These are phyloP conservation scores for Boehmeria nivea DNA, from an alignment of 306 rosid genomes.

Conservation along the genomic window DNA sequence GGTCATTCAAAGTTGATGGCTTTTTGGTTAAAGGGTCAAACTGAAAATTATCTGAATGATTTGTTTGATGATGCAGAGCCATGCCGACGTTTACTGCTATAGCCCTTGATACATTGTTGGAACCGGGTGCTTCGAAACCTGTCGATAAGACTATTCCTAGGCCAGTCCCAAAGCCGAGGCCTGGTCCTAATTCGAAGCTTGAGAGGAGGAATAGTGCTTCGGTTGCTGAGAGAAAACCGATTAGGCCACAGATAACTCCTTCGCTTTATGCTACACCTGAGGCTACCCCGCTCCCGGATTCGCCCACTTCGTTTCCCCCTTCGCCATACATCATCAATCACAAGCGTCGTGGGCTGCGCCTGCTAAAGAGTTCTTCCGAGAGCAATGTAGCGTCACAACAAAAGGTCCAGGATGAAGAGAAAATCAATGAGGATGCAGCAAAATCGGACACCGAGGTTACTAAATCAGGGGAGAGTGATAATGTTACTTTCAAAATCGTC, in stretches of 20 bases:
- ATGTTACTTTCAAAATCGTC: slow-evolving; percentile 29
- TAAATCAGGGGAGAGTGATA: slow-evolving; percentile 37
- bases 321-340: slow-evolving; percentile 91
- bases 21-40: too few relatives aligned
- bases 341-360: slow-evolving; percentile 93
- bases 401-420: slow-evolving; percentile 23
- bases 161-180: slow-evolving; percentile 33
- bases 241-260: slow-evolving; percentile 67
- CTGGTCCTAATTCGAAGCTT: slow-evolving; percentile 40
- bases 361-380: slow-evolving; percentile 69
- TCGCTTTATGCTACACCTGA: slow-evolving; percentile 86
- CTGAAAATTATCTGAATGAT: too few relatives aligned
- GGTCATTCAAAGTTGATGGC: too few relatives aligned
- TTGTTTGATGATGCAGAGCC: slow-evolving; percentile 40
- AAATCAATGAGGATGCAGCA: slow-evolving; percentile 15
- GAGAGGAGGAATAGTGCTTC: slow-evolving; percentile 52
- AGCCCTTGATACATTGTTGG: slow-evolving; percentile 82
- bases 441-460: slow-evolving; percentile 30
- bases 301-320: slow-evolving; percentile 80
- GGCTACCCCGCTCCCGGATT: slow-evolving; percentile 75
- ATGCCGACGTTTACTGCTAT: slow-evolving; percentile 82
- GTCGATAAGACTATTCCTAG: slow-evolving; percentile 49
- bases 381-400: slow-evolving; percentile 36
- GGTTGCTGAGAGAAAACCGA: slow-evolving; percentile 33
- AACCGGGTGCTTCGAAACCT: slow-evolving; percentile 64